A percentile compares a stretch with the other conserved stretches of the same genome.
phyloP scores from a whole-genome alignment of 2,329 filamentous ascomycete species.

The Akanthomyces uredinophilus region DNA sequence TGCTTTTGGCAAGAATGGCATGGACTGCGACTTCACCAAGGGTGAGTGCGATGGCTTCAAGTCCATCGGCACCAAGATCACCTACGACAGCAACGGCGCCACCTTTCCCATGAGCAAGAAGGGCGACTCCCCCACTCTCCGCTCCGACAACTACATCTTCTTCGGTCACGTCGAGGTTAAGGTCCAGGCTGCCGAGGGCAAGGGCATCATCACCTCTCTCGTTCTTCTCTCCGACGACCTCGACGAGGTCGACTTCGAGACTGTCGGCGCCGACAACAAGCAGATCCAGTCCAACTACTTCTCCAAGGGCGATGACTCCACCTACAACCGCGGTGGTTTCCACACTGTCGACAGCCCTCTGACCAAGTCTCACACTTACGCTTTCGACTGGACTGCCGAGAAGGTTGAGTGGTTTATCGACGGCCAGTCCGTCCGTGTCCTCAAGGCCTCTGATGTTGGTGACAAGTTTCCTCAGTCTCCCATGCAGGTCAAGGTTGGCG shows the following conservation, averaged over 20 bases:
- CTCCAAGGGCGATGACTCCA: constrained; percentile 66
- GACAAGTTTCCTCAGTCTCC: constrained; percentile 64
- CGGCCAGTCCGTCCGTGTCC: constrained; percentile 54
- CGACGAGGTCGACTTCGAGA: constrained; percentile 96
- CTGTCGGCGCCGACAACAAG: constrained; percentile 69
- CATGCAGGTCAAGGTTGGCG: constrained; percentile 65
- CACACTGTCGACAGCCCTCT: constrained; percentile 51
- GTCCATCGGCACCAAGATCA: constrained; percentile 42
- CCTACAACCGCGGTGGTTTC: constrained; percentile 64
- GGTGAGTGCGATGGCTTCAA: constrained; percentile 57
- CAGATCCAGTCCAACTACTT: constrained; percentile 88
- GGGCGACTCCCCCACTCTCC: constrained; percentile 66
- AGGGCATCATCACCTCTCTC: constrained; percentile 82
- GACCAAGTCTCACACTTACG: constrained; percentile 62
- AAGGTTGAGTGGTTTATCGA: constrained; percentile 62
- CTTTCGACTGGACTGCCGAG: constrained; percentile 62
- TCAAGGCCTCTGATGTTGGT: constrained; percentile 54
- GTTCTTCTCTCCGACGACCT: constrained; percentile 85
- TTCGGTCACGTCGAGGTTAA: constrained; percentile 82
- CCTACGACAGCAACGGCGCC: constrained; percentile 44
- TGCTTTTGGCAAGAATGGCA: constrained; percentile 60
- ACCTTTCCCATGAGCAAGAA: constrained; percentile 63
- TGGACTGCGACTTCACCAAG: constrained; percentile 69
- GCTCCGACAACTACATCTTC: constrained; percentile 86
- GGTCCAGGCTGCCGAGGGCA: constrained; percentile 72